Percentiles rank a stretch among this genome's conserved stretches.
phyloP scores from a whole-genome alignment of 441 rosid species.

The Erodium trifolium region DNA sequence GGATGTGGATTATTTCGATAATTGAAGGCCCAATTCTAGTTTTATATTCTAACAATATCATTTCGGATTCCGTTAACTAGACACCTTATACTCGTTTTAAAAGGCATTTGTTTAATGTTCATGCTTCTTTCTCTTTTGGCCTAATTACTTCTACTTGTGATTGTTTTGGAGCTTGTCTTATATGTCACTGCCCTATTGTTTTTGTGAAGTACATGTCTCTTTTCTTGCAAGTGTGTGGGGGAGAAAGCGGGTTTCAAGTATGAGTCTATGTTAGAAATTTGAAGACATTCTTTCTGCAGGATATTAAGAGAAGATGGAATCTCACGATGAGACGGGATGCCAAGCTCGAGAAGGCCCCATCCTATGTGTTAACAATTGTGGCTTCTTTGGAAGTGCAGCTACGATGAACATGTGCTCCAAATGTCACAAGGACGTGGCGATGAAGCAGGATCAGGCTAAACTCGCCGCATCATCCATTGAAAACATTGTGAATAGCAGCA shows the following conservation, averaged over 20 bases:
- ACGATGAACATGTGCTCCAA: constrained; percentile 60
- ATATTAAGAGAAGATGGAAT: constrained; percentile 30
- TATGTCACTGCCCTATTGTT: background rate
- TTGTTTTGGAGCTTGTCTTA: background rate
- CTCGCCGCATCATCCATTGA: constrained; percentile 37
- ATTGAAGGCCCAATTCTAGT: too few species aligned
- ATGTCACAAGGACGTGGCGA: constrained; percentile 43
- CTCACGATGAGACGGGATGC: constrained; percentile 37
- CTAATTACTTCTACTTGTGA: background rate
- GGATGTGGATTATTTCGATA: too few species aligned
- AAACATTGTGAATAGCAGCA: constrained; percentile 31
- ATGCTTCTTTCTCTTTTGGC: background rate
- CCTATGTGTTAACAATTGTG: constrained; percentile 31
- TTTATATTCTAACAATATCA: too few species aligned
- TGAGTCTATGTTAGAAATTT: background rate
- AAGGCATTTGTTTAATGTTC: background rate
- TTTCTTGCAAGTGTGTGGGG: background rate
- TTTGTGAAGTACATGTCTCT: background rate
- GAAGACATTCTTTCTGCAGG: constrained; percentile 19
- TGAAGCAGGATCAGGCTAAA: constrained; percentile 44
- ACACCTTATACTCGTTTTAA: background rate
- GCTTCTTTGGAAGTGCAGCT: constrained; percentile 55
- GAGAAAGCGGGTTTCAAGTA: background rate
- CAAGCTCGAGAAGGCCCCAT: constrained; percentile 30
- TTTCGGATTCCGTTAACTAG: background rate